Conservation (phyloP, 2,329 filamentous ascomycete genomes). For the Calonectria pseudoreteaudii region DNA sequence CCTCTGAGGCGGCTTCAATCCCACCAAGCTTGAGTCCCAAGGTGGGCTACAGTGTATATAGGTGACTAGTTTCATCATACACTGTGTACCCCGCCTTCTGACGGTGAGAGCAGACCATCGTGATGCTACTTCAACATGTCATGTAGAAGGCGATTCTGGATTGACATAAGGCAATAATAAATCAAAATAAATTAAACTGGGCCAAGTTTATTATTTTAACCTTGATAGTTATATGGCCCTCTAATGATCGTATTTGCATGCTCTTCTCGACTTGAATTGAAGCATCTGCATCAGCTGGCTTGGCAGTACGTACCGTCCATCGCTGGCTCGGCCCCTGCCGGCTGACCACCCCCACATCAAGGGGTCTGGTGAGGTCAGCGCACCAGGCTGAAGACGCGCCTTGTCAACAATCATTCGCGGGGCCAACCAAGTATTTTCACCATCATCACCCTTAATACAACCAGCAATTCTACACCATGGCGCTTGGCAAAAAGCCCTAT, state of each 20-base stretch:
- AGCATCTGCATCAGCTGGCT: background rate
- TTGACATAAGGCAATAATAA: background rate
- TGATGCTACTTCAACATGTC: background rate
- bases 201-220: too few relatives aligned
- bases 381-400: constrained; percentile 35
- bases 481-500: constrained; percentile 77
- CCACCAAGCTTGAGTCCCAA: constrained; percentile 27
- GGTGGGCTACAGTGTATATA: constrained; percentile 43
- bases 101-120: too few relatives aligned
- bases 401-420: constrained; percentile 35
- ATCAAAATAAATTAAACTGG: background rate
- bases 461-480: constrained; percentile 43
- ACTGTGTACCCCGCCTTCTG: constrained; percentile 39
- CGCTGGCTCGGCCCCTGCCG: constrained; percentile 33
- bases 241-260: background rate
- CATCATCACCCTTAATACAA: constrained; percentile 17
- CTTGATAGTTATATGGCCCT: background rate
- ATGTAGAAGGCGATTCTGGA: background rate
- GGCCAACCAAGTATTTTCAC: constrained; percentile 5
- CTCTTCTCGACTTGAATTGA: background rate
- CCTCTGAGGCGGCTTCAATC: constrained; percentile 30
- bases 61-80: background rate
- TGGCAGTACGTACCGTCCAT: constrained; percentile 31
- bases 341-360: constrained; percentile 34
- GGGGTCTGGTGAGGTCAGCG: constrained; percentile 37